These are phyloP conservation scores for Phaeosphaeriaceae sp. DNA, from an alignment of 2,329 filamentous ascomycete genomes.

Conservation along the genomic window DNA sequence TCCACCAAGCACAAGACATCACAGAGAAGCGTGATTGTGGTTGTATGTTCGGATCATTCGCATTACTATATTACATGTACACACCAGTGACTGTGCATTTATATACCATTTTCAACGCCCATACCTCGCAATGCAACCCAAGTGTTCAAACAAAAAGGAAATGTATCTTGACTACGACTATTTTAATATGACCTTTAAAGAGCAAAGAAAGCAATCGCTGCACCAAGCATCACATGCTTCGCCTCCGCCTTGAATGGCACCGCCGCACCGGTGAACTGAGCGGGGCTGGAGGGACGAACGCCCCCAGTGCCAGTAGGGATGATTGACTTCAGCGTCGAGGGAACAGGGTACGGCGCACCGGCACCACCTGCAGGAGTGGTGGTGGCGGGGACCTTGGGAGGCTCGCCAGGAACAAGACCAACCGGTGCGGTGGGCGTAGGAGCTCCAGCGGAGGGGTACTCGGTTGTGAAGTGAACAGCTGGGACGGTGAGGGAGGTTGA, in stretches of 20 bases:
- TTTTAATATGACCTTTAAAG: conserved; percentile 30
- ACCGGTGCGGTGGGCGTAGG: conserved; percentile 40
- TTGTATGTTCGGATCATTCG: too few relatives aligned
- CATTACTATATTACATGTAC: too few relatives aligned
- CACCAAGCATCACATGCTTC: conserved; percentile 35
- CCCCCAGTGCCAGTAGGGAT: conserved; percentile 35
- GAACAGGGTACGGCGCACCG: conserved; percentile 30
- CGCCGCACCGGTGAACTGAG: conserved; percentile 46
- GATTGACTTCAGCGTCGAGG: conserved; percentile 31
- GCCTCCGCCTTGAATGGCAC: conserved; percentile 30
- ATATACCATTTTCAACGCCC: too few relatives aligned
- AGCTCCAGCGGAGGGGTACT: conserved; percentile 37
- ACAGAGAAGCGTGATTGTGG: too few relatives aligned
- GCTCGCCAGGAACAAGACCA: conserved; percentile 45
- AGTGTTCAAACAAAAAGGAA: not conserved
- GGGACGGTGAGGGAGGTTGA: conserved; percentile 55
- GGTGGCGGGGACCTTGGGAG: conserved; percentile 39
- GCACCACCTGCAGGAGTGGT: conserved; percentile 13
- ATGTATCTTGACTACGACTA: not conserved
- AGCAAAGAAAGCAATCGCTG: conserved; percentile 41
- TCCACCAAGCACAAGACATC: too few relatives aligned
- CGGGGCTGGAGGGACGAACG: conserved; percentile 21
- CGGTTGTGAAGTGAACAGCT: conserved; percentile 53
- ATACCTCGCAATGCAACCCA: too few relatives aligned
- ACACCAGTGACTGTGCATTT: not conserved